These are phyloP conservation scores for Heliosperma pusillum DNA, from an alignment of 148 eudicot genomes.

Conservation along the genomic window DNA sequence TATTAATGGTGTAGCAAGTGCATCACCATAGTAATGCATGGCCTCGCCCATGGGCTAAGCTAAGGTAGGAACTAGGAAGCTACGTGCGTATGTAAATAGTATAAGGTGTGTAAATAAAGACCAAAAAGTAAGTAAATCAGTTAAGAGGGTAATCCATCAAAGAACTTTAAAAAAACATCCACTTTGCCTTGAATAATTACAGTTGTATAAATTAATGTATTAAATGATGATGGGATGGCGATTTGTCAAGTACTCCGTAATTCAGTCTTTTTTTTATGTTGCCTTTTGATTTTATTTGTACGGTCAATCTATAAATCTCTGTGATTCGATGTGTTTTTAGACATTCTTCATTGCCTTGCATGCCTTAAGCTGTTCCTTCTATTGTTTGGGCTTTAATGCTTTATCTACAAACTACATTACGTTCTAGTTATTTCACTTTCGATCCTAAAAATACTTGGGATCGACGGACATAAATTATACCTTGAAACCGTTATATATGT, in stretches of 20 bases:
- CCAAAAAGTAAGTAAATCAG: neutral
- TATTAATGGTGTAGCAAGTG: too few species aligned
- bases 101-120: constrained; percentile 5
- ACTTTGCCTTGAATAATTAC: constrained; percentile 22
- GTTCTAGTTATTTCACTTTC: too few species aligned
- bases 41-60: too few species aligned
- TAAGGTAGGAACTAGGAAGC: too few species aligned
- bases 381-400: neutral
- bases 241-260: neutral
- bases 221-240: constrained; percentile 17
- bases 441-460: too few species aligned
- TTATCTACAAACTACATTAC: too few species aligned
- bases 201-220: neutral
- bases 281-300: constrained; percentile 6
- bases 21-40: too few species aligned
- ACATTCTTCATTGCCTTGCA: neutral
- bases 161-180: constrained; percentile 18
- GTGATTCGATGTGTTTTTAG: constrained; percentile 17
- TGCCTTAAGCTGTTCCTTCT: neutral
- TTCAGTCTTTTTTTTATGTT: neutral
- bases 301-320: constrained; percentile 12
- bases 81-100: neutral
- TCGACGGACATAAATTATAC: too few species aligned
- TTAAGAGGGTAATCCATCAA: constrained; percentile 3
- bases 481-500: too few species aligned